phyloP scores from a whole-genome alignment of 164 flowering plant species.

The Annona squamosa region DNA sequence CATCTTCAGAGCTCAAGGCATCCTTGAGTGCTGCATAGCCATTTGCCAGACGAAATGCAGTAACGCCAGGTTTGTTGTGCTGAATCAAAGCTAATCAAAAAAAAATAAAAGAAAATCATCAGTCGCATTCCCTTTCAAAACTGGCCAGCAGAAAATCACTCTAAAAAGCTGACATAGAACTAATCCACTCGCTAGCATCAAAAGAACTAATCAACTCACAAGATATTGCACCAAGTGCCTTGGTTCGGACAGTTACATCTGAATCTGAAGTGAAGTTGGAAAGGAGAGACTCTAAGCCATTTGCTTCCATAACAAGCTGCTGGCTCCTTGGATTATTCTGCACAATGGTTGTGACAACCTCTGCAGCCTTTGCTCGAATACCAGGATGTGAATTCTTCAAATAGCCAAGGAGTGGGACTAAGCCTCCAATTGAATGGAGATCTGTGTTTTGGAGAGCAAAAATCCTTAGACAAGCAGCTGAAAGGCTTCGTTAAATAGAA shows the following conservation, averaged over 20 bases:
- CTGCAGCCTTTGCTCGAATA: slow-evolving; percentile 91
- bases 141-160: background rate
- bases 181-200: background rate
- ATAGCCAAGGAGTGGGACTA: slow-evolving; percentile 70
- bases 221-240: slow-evolving; percentile 95
- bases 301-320: slow-evolving; percentile 94
- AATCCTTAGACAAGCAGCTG: background rate
- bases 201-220: slow-evolving; percentile 39
- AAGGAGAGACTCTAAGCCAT: slow-evolving; percentile 77
- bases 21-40: slow-evolving; percentile 80
- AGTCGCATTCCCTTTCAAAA: background rate
- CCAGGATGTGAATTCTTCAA: slow-evolving; percentile 68
- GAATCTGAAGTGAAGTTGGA: slow-evolving; percentile 74
- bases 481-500: background rate
- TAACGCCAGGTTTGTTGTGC: slow-evolving; percentile 74
- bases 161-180: background rate
- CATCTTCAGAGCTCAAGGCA: slow-evolving; percentile 69
- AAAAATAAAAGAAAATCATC: background rate
- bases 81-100: slow-evolving; percentile 62
- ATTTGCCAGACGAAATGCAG: slow-evolving; percentile 88
- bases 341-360: slow-evolving; percentile 83
- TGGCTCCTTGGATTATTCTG: slow-evolving; percentile 93
- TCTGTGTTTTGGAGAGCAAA: slow-evolving; percentile 31
- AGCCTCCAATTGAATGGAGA: slow-evolving; percentile 88
- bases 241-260: slow-evolving; percentile 63